Base-by-base conservation (phyloP, 352 stramenopile species). In the Phytophthora ramorum region DNA sequence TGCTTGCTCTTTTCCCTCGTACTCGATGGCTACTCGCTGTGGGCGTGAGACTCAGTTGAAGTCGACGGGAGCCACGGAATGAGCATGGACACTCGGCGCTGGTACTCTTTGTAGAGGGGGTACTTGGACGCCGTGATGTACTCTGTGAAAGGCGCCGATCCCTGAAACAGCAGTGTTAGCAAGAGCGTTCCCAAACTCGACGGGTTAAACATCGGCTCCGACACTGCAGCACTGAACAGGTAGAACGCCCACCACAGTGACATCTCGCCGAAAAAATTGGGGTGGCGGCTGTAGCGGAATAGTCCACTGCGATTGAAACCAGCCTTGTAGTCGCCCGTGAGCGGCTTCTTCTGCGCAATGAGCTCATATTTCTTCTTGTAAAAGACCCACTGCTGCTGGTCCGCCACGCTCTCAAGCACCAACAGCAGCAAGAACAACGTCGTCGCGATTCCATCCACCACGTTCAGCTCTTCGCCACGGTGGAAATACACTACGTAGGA, bases 241-340 rank as follows among this genome's bases (percentile, higher is more conserved):
- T 97, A 98, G 67, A 95, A 97, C 4, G 80, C 82, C 62, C 95
- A 96, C 94, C 94, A 98, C 44, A 97, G 71, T 12, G 59, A 73
- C 66, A 97, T 92, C 65, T 98, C 94, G 8, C 77, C 86, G 35
- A 96, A 95, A 75, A 98, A 98, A 58, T 98, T 98, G n/a, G 94
- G 92, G 71, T 98, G 96, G 40, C 93, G 90, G 40, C 93, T 93
- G 70, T 97, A 96, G 19, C 82, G 73, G 72, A 97, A 98, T 3
- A 98, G 73, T 16, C 93, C 92, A 32, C 85, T 95, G 62, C 82
- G 81, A 73, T 90, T 94, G 76, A 92, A 96, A 7, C 89, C 89
- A 20, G 69, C 69, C 54, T 84, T 82, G 80, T 75, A 91, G 65
- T 93, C 81, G 5, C 78, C 77, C 4, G 76, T 86, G 38, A 95